phyloP scores from a whole-genome alignment of 73 alveolate species.

The Strombidium stylifer region DNA sequence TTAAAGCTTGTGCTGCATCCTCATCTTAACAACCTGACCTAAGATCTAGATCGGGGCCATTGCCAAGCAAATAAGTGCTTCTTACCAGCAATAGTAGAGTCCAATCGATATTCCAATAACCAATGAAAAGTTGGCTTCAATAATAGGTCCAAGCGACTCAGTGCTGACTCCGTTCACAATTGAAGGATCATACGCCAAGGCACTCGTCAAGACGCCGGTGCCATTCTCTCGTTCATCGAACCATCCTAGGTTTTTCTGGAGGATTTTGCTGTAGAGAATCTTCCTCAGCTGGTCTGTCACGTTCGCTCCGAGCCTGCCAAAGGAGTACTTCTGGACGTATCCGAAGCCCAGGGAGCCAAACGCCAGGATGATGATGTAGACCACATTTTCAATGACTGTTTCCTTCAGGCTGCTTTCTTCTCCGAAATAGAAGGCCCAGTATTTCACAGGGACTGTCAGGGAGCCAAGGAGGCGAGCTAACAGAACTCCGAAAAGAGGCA shows the following conservation, averaged over 20 bases:
- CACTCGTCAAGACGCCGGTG: slow-evolving; percentile 78
- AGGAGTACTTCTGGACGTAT: slow-evolving; percentile 41
- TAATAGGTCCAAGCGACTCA: slow-evolving; percentile 1
- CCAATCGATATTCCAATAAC: slow-evolving; percentile 18
- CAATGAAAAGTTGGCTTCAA: slow-evolving; percentile 2
- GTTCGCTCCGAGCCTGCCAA: slow-evolving; percentile 65
- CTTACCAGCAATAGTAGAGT: slow-evolving; percentile 26
- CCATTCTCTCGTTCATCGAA: slow-evolving; percentile 75
- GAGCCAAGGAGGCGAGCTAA: no score
- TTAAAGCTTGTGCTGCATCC: not conserved
- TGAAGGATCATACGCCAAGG: slow-evolving; percentile 51
- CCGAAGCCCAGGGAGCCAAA: not conserved
- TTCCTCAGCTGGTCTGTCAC: slow-evolving; percentile 64
- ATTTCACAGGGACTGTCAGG: no score
- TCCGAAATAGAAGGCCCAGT: no score
- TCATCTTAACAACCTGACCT: slow-evolving; percentile 9
- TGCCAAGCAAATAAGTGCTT: slow-evolving; percentile 26
- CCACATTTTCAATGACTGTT: no score
- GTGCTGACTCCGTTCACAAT: slow-evolving; percentile 23
- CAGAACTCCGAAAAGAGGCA: no score
- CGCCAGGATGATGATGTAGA: no score
- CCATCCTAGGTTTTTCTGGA: slow-evolving; percentile 72
- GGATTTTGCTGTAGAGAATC: slow-evolving; percentile 54
- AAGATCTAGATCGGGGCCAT: slow-evolving; percentile 24
- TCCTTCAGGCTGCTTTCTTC: no score